Evolutionary conservation across 2,329 filamentous ascomycete genomes (phyloP).

Genomic region (Apiospora aurea): DNA sequence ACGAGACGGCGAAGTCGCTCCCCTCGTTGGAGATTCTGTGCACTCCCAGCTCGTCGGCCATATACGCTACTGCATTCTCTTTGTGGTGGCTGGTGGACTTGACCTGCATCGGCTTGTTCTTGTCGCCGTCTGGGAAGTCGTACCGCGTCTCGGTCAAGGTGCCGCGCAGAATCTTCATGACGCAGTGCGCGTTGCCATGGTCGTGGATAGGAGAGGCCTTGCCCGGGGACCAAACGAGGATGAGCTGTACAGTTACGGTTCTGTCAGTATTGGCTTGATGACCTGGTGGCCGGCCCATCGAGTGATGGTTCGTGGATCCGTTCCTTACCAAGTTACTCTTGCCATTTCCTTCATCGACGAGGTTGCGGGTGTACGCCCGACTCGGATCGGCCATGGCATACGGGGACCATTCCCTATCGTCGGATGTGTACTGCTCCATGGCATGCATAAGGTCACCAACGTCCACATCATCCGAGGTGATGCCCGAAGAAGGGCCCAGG

Average conservation of each 20-base stretch:
- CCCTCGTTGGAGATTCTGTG: conserved; percentile 83
- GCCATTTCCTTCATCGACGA: conserved; percentile 89
- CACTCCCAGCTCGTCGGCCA: conserved; percentile 88
- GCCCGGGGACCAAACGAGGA: conserved; percentile 88
- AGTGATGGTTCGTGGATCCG: conserved; percentile 17
- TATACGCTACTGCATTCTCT: conserved; percentile 83
- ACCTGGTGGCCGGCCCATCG: neutral
- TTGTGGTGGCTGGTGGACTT: conserved; percentile 73
- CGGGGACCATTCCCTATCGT: conserved; percentile 72
- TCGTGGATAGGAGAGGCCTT: conserved; percentile 88
- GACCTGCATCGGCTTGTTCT: conserved; percentile 64
- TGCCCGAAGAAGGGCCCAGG: conserved; percentile 81
- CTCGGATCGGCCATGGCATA: conserved; percentile 78
- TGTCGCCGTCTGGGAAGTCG: conserved; percentile 66
- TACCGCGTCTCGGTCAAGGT: conserved; percentile 83
- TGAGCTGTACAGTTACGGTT: conserved; percentile 62
- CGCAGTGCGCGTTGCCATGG: conserved; percentile 85
- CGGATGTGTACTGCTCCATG: conserved; percentile 78
- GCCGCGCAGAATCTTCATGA: conserved; percentile 89
- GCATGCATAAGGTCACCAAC: conserved; percentile 72
- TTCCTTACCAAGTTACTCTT: conserved; percentile 59
- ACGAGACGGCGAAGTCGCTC: conserved; percentile 78
- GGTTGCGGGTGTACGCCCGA: conserved; percentile 82
- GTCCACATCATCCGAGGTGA: conserved; percentile 83
- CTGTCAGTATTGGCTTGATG: conserved; percentile 33